These are phyloP conservation scores for Kuraishia borneana DNA, from an alignment of 805 yeast genomes.

Conservation along the genomic window DNA sequence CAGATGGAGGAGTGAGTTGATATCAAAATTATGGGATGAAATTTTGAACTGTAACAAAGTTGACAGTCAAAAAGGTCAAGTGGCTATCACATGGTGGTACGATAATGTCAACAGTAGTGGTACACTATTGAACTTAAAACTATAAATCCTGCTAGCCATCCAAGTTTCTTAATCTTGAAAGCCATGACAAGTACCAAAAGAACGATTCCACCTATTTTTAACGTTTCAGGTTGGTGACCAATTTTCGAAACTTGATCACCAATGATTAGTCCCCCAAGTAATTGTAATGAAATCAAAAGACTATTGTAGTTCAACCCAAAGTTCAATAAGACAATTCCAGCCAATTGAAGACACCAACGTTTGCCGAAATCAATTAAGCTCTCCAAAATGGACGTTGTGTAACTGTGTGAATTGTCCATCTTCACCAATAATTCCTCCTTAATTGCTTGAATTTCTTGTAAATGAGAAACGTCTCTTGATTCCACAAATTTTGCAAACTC, in stretches of 20 bases:
- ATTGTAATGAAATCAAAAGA: not conserved
- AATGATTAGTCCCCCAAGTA: not conserved
- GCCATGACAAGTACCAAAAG: not conserved
- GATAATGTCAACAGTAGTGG: slow-evolving; percentile 15
- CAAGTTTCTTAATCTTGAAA: not conserved
- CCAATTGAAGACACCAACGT: too few relatives aligned
- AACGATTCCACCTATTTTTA: not conserved
- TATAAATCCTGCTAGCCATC: not conserved
- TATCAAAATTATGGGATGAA: slow-evolving; percentile 36
- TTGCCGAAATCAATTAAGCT: too few relatives aligned
- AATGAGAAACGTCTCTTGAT: too few relatives aligned
- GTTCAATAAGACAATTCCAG: not conserved
- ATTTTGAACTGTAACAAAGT: slow-evolving; percentile 38
- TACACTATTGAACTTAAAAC: not conserved
- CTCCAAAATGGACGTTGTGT: too few relatives aligned
- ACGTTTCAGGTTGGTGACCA: too few relatives aligned
- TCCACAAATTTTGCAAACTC: too few relatives aligned
- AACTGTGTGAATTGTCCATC: too few relatives aligned
- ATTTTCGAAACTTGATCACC: not conserved
- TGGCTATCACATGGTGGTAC: slow-evolving; percentile 59
- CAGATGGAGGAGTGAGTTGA: slow-evolving; percentile 27
- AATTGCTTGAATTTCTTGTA: too few relatives aligned
- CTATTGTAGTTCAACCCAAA: not conserved
- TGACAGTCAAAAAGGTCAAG: slow-evolving; percentile 42
- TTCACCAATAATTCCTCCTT: too few relatives aligned